Base-by-base conservation (phyloP, 169 alveolate genomes). In the Ophryocystis elektroscirrha region DNA sequence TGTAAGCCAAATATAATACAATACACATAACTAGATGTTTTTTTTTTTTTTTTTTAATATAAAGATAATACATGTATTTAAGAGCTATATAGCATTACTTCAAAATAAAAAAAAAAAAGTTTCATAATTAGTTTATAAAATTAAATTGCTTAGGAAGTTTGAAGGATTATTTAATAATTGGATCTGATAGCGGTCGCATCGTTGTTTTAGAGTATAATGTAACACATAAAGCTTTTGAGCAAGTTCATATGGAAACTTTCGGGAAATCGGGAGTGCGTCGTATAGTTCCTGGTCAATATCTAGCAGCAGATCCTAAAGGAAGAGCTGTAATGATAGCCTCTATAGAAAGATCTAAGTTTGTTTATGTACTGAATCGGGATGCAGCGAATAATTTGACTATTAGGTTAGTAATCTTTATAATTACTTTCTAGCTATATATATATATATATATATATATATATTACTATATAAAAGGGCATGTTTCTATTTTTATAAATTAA, bases 271-370 rank as follows among this genome's bases (percentile, higher is more conserved):
- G 67, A 9, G 12, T 53, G 25, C 44, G 53, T 1, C 51, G 61
- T 0, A 38, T 35, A 12, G 65, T 71, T 68, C n/a, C 80, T 80
- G 99, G 99, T 0, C 95, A 92, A 61, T 92, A 87, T 74, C 64
- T 94, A 35, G 98, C 96, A 7, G 94, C 85, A 24, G 99, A 94
- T 65, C 98, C 98, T 4, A 88, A 87, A 70, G 98, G 99, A 12
- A 78, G 99, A 53, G 95, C 96, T 0, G 67, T 92, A 35, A 89
- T 92, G 96, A 73, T 92, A 16, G 95, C 95, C 12, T 98, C 98
- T 4, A 81, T 90, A 9, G 99, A 94, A 73, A 83, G 91, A 46
- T 91, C 85, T 64, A 94, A 94, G 75, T 90, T 89, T 48, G 98
- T 92, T 6, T 95, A 88, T 71, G 85, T 91, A 28, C 70, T 94